Base-by-base conservation (phyloP, 768 basidiomycete species). In the Leccinum ochraceum region DNA sequence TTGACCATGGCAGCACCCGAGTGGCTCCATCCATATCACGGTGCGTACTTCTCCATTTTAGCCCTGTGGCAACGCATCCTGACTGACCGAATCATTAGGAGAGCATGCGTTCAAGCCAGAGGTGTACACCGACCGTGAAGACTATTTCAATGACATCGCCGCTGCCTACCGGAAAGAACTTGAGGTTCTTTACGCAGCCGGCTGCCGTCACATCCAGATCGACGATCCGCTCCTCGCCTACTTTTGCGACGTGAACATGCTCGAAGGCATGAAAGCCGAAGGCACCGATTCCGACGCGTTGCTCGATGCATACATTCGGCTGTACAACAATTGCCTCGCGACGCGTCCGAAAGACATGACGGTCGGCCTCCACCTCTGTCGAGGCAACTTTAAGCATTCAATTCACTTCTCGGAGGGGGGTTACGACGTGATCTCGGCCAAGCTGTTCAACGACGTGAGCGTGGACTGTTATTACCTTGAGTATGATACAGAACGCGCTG, bases 11-110 rank as follows among this genome's bases (percentile, higher is more conserved):
- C 84, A 60, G 84, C 88, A 0, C 89, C 89, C 4, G 84, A 85
- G 44, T 88, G 87, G 86, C 86, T 84, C 70, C 86, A 88, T 69
- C 81, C 87, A 30, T 82, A 84, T 28, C 86, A 87, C 67, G 88
- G 88, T 54, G 79, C 78, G 61, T 8, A 6, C 16, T 10, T 16
- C 42, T 20, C 37, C 17, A 4, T 24, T n/a, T 51, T 4, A 4
- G 10, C 14, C 8, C 17, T 14, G 16, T 9, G 3, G 3, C 2
- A 5, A 6, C 2, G 26, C 50, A 26, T 1, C 4, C 6, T 4
- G 9, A 50, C 50, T 64, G 24, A 62, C 32, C 2, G 3, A n/a
- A 34, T 3, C 5, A 20, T 20, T 44, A 44, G 70, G 70, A 10
- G 58, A 72, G n/a, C 53, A 72, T 39, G 66, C 71, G 2, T 71